A percentile compares a stretch with the other conserved stretches of the same genome.
These are phyloP conservation scores for Hypoxylon rickii DNA, from an alignment of 495 filamentous ascomycete genomes.

Conservation along the genomic window DNA sequence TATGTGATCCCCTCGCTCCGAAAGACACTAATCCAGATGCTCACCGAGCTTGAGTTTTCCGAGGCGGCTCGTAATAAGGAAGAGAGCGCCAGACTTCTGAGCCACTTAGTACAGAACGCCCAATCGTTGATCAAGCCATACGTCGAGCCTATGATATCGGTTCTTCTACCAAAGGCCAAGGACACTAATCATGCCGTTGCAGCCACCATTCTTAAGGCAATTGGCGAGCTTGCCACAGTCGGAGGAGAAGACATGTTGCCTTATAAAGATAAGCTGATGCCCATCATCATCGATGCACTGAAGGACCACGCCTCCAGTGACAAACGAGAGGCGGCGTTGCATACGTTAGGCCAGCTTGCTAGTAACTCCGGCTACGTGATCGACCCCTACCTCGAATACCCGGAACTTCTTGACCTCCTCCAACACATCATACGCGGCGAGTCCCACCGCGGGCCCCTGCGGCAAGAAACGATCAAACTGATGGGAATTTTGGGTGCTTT, in stretches of 20 bases:
- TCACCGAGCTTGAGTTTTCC: constrained; percentile 95
- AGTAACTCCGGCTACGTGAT: constrained; percentile 98
- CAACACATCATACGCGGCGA: constrained; percentile 94
- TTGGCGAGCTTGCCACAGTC: constrained; percentile 90
- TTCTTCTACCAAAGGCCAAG: constrained; percentile 83
- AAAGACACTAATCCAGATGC: constrained; percentile 91
- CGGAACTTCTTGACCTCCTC: constrained; percentile 85
- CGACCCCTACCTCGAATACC: constrained; percentile 92
- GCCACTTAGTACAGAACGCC: constrained; percentile 86
- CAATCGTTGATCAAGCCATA: constrained; percentile 91
- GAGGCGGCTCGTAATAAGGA: constrained; percentile 91
- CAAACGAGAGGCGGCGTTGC: constrained; percentile 89
- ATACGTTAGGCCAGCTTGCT: constrained; percentile 87
- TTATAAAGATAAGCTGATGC: constrained; percentile 90
- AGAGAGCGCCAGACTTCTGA: constrained; percentile 91
- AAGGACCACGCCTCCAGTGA: constrained; percentile 87
- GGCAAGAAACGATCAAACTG: constrained; percentile 93
- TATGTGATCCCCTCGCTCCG: constrained; percentile 95
- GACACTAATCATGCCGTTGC: constrained; percentile 86
- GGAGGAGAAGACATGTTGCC: constrained; percentile 88
- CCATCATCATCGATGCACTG: constrained; percentile 86
- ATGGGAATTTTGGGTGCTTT: constrained; percentile 95
- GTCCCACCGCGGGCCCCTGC: constrained; percentile 72
- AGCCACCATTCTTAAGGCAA: constrained; percentile 87
- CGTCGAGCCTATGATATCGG: constrained; percentile 90